Evolutionary conservation across 2,329 filamentous ascomycete genomes (phyloP), one percentile per base, ranked within the genome.

Genomic region (Diaporthe caulivora): DNA sequence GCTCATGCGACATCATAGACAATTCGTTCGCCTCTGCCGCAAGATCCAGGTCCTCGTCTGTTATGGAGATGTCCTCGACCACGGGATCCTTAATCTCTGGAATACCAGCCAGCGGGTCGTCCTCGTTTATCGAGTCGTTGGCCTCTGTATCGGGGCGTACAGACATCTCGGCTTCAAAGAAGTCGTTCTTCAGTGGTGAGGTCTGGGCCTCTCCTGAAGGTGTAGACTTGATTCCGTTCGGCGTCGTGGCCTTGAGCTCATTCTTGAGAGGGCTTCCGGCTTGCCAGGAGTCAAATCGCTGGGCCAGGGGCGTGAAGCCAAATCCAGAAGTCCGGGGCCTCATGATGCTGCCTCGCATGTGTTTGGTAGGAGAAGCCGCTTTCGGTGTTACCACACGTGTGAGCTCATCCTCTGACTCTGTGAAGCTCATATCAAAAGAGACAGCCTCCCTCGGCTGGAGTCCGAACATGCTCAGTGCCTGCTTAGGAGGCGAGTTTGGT

Each of bases 81-180:
- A 85, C 79, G 7, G 82, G 80, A 51, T 76, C 75, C 57, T 78
- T 77, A 15, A 82, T 75, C 4, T 78, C 74, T 62, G 55, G 79
- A 9, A 75, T 57, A 18, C 37, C 47, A 40, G 58, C 44, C 13
- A 71, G 34, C 40, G 75, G 69, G 31, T 77, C 76, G 2, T 78
- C 75, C 2, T 78, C 79, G 65, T 77, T 81, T 55, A 80, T 81
- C n/a, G 82, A 80, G 64, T 83, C 83, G 40, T 83, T 78, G 21
- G 82, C 81, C 1, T 80, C 81, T 37, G 77, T 74, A 53, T 82
- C 78, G 13, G 77, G 78, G 11, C 83, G 84, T 44, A 85, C 82
- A 37, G 78, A 83, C 88, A 92, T 91, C 75, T 89, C 89, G 70
- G 92, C 90, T 15, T 92, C 90, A 68, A 92, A 92, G 80, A 88